Base-by-base conservation (phyloP, 768 basidiomycete species). In the Multifurca ochricompacta region DNA sequence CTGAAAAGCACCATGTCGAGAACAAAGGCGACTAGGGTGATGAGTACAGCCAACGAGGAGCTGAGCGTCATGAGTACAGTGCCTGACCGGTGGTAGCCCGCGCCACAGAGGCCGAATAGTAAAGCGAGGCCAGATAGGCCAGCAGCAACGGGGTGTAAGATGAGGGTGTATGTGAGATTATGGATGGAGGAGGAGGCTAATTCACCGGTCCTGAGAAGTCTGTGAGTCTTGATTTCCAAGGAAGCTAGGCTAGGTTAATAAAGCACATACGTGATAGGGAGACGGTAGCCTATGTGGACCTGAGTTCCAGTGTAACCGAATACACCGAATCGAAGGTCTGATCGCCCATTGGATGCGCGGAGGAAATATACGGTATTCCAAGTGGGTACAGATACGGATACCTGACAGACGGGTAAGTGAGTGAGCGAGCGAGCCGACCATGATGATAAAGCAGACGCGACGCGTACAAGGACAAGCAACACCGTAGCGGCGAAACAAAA, bases 1-100 rank as follows among this genome's bases (percentile, higher is more conserved):
- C 82, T 83, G 67, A 86, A 93, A 48, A 93, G 78, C 39, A 79
- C 79, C 79, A 91, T 84, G 69, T 90, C 88, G 67, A 91, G 73
- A 41, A 90, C 69, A 70, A 81, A 91, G 3, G 74, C 82, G 59
- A 91, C 69, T 49, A 91, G 73, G 6, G 82, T 82, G 61, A 77
- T 68, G 48, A 91, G 66, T n/a, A 77, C 70, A 6, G 85, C 87
- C 51, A 92, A 73, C 16, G 79, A 76, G 49, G 82, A 73, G 51
- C 79, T 60, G 50, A 92, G 74, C 14, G 82, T 73, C 88, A 91
- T 91, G 67, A 90, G 66, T 56, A 90, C 77, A 13, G 89, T 90
- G 45, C 87, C 86, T 11, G 72, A 67, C 55, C 88, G 83, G 58
- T 81, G 78, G 66, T 82, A 84, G 34, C 65, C 68, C 4, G 75